phyloP scores from a whole-genome alignment of 192 early-diverging fungal species.

The Chytriomyces hyalinus region DNA sequence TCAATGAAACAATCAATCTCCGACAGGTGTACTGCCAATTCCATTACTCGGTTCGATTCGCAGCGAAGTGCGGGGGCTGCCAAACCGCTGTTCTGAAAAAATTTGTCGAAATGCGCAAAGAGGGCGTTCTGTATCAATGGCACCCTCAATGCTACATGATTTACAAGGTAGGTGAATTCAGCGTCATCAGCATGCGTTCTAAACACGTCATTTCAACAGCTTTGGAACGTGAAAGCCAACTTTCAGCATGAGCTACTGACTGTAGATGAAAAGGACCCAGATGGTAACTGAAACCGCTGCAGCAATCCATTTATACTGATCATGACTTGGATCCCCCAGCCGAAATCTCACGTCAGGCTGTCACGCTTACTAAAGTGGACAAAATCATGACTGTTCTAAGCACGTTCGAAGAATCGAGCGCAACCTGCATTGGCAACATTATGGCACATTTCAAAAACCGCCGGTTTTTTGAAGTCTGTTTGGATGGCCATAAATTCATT shows the following conservation, averaged over 20 bases:
- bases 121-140: conserved; percentile 84
- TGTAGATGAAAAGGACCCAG: conserved; percentile 26
- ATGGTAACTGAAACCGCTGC: conserved; percentile 14
- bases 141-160: conserved; percentile 99
- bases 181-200: not conserved
- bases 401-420: conserved; percentile 95
- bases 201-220: conserved; percentile 30
- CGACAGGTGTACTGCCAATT: conserved; percentile 83
- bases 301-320: not conserved
- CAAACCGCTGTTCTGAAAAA: conserved; percentile 93
- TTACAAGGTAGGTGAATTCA: conserved; percentile 74
- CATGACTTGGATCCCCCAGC: conserved; percentile 34
- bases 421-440: conserved; percentile 95
- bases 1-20: too few relatives aligned
- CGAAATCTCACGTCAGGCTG: conserved; percentile 59
- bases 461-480: conserved; percentile 61
- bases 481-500: conserved; percentile 85
- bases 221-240: conserved; percentile 54
- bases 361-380: conserved; percentile 86
- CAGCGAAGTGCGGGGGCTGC: conserved; percentile 95
- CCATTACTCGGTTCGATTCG: conserved; percentile 91
- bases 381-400: conserved; percentile 90
- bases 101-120: conserved; percentile 89
- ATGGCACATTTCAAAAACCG: conserved; percentile 83
- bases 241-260: conserved; percentile 27